phyloP scores from a whole-genome alignment of 2,329 filamentous ascomycete genomes.

The Claviceps quebecensis region DNA sequence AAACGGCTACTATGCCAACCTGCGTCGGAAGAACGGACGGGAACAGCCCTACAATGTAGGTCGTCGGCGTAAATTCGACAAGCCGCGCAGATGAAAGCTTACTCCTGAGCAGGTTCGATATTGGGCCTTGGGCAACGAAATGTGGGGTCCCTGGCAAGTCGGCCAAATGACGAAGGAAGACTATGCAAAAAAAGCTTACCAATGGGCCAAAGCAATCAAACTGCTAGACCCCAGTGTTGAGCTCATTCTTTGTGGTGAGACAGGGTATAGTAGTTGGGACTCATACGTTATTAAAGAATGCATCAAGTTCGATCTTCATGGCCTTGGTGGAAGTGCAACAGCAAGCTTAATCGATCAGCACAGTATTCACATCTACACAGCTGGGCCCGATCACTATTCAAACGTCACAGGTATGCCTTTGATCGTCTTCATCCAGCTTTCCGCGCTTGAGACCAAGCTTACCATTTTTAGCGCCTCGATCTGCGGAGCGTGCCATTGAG shows the following conservation, averaged over 20 bases:
- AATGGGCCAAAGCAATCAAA: slow-evolving; percentile 1
- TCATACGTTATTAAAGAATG: background rate
- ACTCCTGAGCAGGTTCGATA: background rate
- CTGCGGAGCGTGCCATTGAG: background rate
- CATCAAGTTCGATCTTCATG: background rate
- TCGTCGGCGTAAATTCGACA: background rate
- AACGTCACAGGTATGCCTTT: background rate
- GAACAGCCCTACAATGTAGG: background rate
- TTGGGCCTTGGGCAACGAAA: background rate
- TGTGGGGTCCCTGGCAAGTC: background rate
- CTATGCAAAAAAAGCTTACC: background rate
- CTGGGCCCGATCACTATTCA: background rate
- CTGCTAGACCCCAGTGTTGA: background rate
- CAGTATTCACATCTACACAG: slow-evolving; percentile 1
- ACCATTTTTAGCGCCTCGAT: background rate
- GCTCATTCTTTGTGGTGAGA: slow-evolving; percentile 1
- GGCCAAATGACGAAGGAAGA: slow-evolving; percentile 1
- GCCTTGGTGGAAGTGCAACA: background rate
- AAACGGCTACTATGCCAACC: background rate
- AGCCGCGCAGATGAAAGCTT: background rate
- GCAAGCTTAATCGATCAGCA: background rate
- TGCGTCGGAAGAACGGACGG: background rate
- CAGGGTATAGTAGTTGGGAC: background rate
- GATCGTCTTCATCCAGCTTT: background rate
- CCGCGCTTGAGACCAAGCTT: background rate